Evolutionary conservation across 441 rosid genomes (phyloP).

Genomic region (Iberis amara): DNA sequence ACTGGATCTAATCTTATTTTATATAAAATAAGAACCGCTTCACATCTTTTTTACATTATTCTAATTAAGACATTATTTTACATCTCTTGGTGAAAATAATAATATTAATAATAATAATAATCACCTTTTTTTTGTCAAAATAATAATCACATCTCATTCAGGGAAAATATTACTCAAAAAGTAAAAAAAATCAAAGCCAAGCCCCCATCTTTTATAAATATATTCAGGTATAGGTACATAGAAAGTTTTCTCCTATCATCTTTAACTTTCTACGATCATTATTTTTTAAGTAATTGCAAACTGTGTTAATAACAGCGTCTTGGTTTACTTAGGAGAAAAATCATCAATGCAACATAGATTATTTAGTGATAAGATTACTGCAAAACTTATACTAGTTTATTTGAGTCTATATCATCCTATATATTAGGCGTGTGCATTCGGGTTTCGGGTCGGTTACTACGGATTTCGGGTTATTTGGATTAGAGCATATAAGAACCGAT

Average conservation of each 20-base stretch:
- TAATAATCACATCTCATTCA: background rate
- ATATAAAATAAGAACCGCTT: too few relatives aligned
- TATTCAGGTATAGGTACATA: constrained; percentile 6
- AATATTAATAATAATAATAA: background rate
- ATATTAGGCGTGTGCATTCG: too few relatives aligned
- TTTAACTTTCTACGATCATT: background rate
- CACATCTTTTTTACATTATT: too few relatives aligned
- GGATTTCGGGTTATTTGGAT: too few relatives aligned
- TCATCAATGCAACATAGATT: background rate
- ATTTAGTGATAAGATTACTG: background rate
- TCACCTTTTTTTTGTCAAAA: too few relatives aligned
- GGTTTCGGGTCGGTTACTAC: too few relatives aligned
- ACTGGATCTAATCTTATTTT: background rate
- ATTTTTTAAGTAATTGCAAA: too few relatives aligned
- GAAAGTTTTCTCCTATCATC: constrained; percentile 2
- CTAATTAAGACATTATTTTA: too few relatives aligned
- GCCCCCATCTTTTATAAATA: background rate
- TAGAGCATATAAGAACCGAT: too few relatives aligned
- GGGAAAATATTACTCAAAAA: background rate
- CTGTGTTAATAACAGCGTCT: too few relatives aligned
- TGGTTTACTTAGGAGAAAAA: background rate
- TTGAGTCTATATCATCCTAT: background rate
- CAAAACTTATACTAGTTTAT: background rate
- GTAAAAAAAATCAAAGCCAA: constrained; percentile 4
- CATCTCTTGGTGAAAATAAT: too few relatives aligned